Base-by-base conservation (phyloP, 2,329 filamentous ascomycete genomes). In the Capronia epimyces region DNA sequence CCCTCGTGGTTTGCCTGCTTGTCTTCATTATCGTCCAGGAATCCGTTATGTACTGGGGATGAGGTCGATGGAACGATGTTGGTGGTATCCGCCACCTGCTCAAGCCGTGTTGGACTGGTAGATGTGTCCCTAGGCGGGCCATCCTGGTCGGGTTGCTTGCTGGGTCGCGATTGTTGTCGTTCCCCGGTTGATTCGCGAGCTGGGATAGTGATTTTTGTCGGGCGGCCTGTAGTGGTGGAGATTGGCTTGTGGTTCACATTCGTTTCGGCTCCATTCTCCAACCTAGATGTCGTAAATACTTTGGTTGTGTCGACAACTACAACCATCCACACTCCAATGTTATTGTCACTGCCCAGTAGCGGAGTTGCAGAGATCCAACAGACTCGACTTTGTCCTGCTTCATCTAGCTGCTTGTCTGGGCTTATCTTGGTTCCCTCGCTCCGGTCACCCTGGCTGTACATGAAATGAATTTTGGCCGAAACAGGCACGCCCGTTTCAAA, bases 311-410 rank as follows among this genome's bases (percentile, higher is more conserved):
- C 71, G 1, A 72, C 68, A 61, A 74, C 65, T 2, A 74, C 69
- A 2, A 73, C 61, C 70, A 74, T 74, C 71, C 71, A 74, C 1
- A 74, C 71, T 4, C 71, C 71, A 12, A 73, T 67, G 37, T 62
- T 63, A 24, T 70, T 69, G 49, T 74, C 70, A 16, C 60, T 63
- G 4, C 70, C 71, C 9, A 72, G 53, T 8, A 74, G 50, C 1
- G 71, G 71, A 15, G 71, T 74, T 49, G 70, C 72, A 43, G 72
- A 71, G 5, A 74, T 64, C 66, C 71, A 74, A 34, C 70, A 64
- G 18, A 65, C 42, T 46, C 50, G 50, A 16, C 50, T 48, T 10
- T 48, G 48, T 21, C 54, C 50, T n/a, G 48, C 34, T 25, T 53
- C 39, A 43, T 56, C 51, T 20, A 56, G 43, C 43, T 58, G 49